A percentile compares a stretch with the other conserved stretches of the same genome.
These are phyloP conservation scores for Odontarrhena argentea DNA, from an alignment of 345 rosid species.

Conservation along the genomic window DNA sequence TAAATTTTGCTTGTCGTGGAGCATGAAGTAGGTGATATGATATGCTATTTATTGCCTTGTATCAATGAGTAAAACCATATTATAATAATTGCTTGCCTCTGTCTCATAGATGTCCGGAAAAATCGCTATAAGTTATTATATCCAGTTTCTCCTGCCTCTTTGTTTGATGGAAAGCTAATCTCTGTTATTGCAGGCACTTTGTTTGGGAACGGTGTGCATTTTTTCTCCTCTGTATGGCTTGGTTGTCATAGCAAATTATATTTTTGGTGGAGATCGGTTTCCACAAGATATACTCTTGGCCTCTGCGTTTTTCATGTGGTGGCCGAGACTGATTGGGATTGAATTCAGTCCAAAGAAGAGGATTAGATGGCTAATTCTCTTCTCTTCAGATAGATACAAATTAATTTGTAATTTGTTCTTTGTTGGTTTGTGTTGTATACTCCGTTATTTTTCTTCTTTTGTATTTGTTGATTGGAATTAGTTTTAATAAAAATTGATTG, in stretches of 20 bases:
- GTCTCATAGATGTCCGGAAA: not conserved
- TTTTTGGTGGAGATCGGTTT: constrained; percentile 21
- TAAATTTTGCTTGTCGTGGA: not conserved
- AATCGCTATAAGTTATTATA: not conserved
- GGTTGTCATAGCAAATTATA: constrained; percentile 10
- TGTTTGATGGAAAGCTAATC: constrained; percentile 16
- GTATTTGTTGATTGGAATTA: constrained; percentile 20
- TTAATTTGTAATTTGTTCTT: constrained; percentile 1
- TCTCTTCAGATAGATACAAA: constrained; percentile 32
- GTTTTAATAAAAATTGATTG: constrained; percentile 10
- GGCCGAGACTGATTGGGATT: constrained; percentile 28
- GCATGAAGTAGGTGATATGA: not conserved
- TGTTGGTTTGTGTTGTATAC: constrained; percentile 23
- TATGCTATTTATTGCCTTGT: constrained; percentile 5
- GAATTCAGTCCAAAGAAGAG: constrained; percentile 31
- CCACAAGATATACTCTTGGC: constrained; percentile 39
- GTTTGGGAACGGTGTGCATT: constrained; percentile 30
- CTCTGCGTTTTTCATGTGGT: constrained; percentile 37
- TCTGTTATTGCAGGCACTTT: constrained; percentile 35
- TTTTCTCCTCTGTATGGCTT: constrained; percentile 26
- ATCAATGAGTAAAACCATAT: not conserved
- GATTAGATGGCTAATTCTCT: constrained; percentile 37
- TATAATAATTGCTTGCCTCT: not conserved
- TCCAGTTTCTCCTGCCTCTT: not conserved
- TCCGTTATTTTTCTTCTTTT: constrained; percentile 14